A percentile compares a stretch with the other conserved stretches of the same genome.
Evolutionary conservation across 2,329 filamentous ascomycete species (phyloP).

Genomic region (Aspergillus tamarii): DNA sequence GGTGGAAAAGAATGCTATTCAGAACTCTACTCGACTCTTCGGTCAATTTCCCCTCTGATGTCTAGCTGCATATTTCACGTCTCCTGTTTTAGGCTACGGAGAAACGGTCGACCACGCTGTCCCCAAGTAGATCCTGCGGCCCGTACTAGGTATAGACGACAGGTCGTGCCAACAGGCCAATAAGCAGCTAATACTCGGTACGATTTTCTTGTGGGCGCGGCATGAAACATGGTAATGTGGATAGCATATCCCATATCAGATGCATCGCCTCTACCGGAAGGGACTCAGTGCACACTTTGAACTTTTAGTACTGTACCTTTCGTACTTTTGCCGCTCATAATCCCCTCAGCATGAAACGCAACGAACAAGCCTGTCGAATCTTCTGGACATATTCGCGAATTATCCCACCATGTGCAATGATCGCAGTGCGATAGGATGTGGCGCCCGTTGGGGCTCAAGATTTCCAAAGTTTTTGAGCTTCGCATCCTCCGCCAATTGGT

Average conservation of each 20-base stretch:
- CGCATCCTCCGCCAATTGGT: slow-evolving; percentile 3
- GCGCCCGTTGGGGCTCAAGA: slow-evolving; percentile 1
- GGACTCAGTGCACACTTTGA: background rate
- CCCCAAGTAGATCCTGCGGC: background rate
- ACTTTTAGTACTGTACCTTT: background rate
- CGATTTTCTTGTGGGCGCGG: background rate
- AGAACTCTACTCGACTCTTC: background rate
- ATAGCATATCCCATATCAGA: background rate
- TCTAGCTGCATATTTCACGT: background rate
- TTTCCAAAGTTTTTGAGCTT: background rate
- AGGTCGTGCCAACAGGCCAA: background rate
- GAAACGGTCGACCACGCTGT: background rate
- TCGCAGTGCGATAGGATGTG: background rate
- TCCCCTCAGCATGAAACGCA: background rate
- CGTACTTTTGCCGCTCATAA: background rate
- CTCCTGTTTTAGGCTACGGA: background rate
- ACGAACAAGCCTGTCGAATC: background rate
- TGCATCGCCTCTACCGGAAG: background rate
- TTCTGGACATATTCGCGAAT: slow-evolving; percentile 1
- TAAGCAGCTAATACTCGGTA: background rate
- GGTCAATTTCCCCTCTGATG: background rate
- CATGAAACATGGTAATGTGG: background rate
- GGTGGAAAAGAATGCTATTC: background rate
- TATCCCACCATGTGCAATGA: background rate
- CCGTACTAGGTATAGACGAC: background rate